These are phyloP conservation scores for Mucuna pruriens DNA, from an alignment of 306 rosid genomes.

Conservation along the genomic window DNA sequence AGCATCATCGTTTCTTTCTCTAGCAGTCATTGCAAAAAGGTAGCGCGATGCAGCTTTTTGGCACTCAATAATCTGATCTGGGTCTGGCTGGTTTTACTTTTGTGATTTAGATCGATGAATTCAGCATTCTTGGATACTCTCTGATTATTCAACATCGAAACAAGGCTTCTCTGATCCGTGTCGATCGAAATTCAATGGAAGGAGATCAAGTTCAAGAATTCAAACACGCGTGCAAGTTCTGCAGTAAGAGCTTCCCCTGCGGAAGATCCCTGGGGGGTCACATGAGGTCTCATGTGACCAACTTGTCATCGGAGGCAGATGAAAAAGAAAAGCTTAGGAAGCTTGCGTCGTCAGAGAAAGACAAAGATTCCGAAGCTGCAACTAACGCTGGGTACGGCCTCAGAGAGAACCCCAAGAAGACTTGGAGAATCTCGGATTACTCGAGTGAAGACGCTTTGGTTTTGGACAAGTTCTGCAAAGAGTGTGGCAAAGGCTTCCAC, in stretches of 20 bases:
- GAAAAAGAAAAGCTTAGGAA: constrained; percentile 53
- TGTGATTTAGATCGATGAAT: constrained; percentile 44
- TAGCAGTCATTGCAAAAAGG: constrained; percentile 36
- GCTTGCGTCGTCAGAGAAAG: constrained; percentile 42
- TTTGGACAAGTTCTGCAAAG: constrained; percentile 69
- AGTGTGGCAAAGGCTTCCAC: constrained; percentile 79
- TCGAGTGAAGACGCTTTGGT: constrained; percentile 52
- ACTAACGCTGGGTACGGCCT: constrained; percentile 62
- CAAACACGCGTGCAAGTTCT: constrained; percentile 81
- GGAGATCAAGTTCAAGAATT: constrained; percentile 46
- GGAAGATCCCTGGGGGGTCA: constrained; percentile 97
- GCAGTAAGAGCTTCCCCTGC: constrained; percentile 78
- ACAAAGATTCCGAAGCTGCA: constrained; percentile 47
- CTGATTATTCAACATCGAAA: constrained; percentile 38
- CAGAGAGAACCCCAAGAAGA: constrained; percentile 84
- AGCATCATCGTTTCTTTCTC: not conserved
- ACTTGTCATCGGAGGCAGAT: constrained; percentile 44
- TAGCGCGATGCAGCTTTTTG: constrained; percentile 41
- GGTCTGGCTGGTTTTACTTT: constrained; percentile 10
- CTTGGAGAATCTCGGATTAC: constrained; percentile 59
- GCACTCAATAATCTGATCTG: constrained; percentile 58
- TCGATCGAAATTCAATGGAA: constrained; percentile 52
- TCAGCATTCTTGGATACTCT: constrained; percentile 46
- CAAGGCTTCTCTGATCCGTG: constrained; percentile 36
- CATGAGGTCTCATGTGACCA: constrained; percentile 86